phyloP scores from a whole-genome alignment of 192 early-diverging fungal species.

The Backusella circina region DNA sequence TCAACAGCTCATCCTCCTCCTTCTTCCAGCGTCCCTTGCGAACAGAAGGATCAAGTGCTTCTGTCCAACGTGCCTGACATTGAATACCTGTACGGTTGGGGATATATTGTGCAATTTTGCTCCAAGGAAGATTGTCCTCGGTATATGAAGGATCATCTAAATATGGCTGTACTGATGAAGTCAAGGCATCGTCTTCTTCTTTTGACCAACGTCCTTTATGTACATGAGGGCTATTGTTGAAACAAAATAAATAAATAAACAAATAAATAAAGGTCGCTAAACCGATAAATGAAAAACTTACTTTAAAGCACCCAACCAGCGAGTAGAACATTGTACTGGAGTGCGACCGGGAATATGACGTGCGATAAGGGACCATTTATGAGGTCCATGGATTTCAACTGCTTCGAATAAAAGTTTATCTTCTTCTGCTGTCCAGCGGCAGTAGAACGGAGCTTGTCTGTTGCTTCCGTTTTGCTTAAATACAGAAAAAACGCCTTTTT shows the following conservation, averaged over 20 bases:
- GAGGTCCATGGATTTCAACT: slow-evolving; percentile 39
- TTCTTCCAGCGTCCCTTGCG: slow-evolving; percentile 44
- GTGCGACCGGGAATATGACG: slow-evolving; percentile 41
- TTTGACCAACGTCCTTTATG: slow-evolving; percentile 24
- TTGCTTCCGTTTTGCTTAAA: slow-evolving; percentile 15
- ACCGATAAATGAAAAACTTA: slow-evolving; percentile 10
- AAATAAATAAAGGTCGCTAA: neutral
- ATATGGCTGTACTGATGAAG: slow-evolving; percentile 8
- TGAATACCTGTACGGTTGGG: slow-evolving; percentile 51
- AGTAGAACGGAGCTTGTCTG: slow-evolving; percentile 6
- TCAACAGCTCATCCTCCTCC: slow-evolving; percentile 49
- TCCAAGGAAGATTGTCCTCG: slow-evolving; percentile 29
- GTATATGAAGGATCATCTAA: neutral
- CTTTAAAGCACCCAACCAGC: slow-evolving; percentile 49
- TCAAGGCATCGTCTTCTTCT: slow-evolving; percentile 23
- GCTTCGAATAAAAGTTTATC: slow-evolving; percentile 34
- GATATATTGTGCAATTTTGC: slow-evolving; percentile 33
- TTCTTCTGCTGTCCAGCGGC: slow-evolving; percentile 41
- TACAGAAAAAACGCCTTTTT: slow-evolving; percentile 6
- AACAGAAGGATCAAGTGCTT: slow-evolving; percentile 52
- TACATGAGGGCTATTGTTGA: slow-evolving; percentile 17
- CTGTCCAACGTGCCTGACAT: slow-evolving; percentile 54
- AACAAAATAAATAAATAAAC: neutral
- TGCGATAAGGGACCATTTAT: slow-evolving; percentile 43
- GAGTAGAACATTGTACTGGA: slow-evolving; percentile 45